phyloP scores from a whole-genome alignment of 1,284 basidiomycete genomes.

The Trametes sp. region DNA sequence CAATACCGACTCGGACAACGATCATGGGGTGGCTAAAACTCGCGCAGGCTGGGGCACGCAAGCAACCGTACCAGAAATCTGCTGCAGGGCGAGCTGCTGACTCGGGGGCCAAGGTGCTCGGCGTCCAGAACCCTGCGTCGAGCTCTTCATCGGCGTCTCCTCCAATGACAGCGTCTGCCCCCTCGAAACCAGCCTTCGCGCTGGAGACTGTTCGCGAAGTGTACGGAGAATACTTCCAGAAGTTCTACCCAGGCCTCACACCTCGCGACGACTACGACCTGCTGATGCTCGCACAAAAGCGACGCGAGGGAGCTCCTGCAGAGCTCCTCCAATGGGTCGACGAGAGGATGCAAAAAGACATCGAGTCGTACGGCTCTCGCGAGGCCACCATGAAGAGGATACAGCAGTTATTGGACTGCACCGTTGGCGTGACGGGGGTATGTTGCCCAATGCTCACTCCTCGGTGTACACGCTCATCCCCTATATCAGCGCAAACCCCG shows the following conservation, averaged over 20 bases:
- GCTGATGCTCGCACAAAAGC: neutral
- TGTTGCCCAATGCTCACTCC: neutral
- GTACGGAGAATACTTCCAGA: neutral
- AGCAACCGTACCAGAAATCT: too few relatives aligned
- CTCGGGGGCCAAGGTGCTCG: too few relatives aligned
- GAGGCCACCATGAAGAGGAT: neutral
- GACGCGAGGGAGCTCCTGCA: neutral
- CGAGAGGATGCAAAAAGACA: neutral
- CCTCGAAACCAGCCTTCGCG: too few relatives aligned
- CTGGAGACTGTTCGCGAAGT: neutral
- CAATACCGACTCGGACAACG: too few relatives aligned
- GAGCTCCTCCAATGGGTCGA: constrained; percentile 7
- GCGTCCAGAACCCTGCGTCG: neutral
- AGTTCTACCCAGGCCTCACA: constrained; percentile 1
- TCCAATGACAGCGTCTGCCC: too few relatives aligned
- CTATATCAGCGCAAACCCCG: constrained; percentile 1
- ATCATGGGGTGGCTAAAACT: too few relatives aligned
- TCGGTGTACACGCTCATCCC: neutral
- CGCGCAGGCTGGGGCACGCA: too few relatives aligned
- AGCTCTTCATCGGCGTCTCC: neutral
- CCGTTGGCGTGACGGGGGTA: constrained; percentile 3
- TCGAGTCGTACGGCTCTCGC: neutral
- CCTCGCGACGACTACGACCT: constrained; percentile 10
- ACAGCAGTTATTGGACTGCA: neutral
- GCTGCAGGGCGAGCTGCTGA: too few relatives aligned